Percentiles rank a stretch among this genome's conserved stretches.
Evolutionary conservation across 2,329 filamentous ascomycete species (phyloP).

Genomic region (Akanthomyces lecanii): DNA sequence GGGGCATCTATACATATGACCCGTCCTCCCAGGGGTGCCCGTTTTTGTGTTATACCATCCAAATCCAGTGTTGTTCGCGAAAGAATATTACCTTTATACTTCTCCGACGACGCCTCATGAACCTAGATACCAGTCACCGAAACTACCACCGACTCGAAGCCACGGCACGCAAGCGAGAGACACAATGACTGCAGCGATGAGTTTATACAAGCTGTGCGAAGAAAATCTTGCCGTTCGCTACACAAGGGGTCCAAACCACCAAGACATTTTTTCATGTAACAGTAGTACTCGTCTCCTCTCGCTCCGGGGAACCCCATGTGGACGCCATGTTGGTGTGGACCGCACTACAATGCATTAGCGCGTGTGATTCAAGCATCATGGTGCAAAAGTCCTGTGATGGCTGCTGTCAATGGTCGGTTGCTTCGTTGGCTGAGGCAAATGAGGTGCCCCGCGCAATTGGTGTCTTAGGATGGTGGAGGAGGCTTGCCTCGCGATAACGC

Average conservation of each 20-base stretch:
- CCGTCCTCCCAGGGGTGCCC: background rate
- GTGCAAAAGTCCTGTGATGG: background rate
- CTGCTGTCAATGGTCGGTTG: background rate
- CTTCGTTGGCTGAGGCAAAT: background rate
- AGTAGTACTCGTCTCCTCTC: background rate
- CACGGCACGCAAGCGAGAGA: slow-evolving; percentile 1
- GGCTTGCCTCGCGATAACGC: background rate
- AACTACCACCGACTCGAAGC: background rate
- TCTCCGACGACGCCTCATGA: background rate
- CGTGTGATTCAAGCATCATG: slow-evolving; percentile 5
- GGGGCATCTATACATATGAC: background rate
- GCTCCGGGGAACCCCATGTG: background rate
- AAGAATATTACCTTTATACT: background rate
- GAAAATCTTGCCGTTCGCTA: background rate
- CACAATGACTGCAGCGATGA: background rate
- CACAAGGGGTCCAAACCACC: background rate
- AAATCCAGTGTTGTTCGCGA: background rate
- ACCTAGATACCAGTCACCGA: background rate
- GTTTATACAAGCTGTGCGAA: background rate
- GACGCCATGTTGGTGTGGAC: background rate
- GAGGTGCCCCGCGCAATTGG: background rate
- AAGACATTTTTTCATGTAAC: background rate
- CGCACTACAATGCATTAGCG: background rate
- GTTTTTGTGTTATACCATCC: background rate
- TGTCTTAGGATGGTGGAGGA: slow-evolving; percentile 11